Base-by-base conservation (phyloP, 2,329 filamentous ascomycete genomes). In the Xylaria sp. region DNA sequence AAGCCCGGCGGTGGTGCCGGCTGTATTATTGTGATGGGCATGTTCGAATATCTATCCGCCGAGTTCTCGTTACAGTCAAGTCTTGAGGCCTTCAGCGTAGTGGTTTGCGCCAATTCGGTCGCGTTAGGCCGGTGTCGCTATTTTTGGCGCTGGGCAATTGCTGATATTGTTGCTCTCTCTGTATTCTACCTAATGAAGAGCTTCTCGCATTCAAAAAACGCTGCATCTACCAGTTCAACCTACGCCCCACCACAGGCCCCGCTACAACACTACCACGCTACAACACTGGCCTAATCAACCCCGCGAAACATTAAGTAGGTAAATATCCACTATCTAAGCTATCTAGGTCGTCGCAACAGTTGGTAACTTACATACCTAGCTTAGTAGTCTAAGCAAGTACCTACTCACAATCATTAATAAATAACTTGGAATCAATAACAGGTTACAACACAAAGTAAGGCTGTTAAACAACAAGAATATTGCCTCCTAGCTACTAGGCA, bases 21-120 rank as follows among this genome's bases (percentile, higher is more conserved):
- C 61, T 77, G 75, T 61, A 78, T 60, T 69, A 79, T 79, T n/a
- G 77, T 79, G 55, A 79, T 79, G 57, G 78, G 75, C 78, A 79
- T 79, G 9, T 60, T 71, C 55, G 61, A 36, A 62, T 50, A 42
- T 48, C 51, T 50, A 42, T 48, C 51, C 21, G 55, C 47, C 17
- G 55, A 32, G 53, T 24, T 47, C 27, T 24, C 12, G 32, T 34
- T 3, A 6, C 6, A 11, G n/a, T 42, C 11, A 2, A 45, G 32
- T 53, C 14, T 32, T 12, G 24, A 24, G 4, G 4, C 4, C 2
- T 19, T 47, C 6, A 7, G 14, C n/a, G 42, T 19, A 17, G 42
- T n/a, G 2, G 42, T 27, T 12, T 17, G 12, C 1, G 34, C 9
- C 7, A 1, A 4, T 39, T 45, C 6, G n/a, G 39, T 19, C 2